phyloP scores from a whole-genome alignment of 2,329 filamentous ascomycete species.

The Microsporum canis region DNA sequence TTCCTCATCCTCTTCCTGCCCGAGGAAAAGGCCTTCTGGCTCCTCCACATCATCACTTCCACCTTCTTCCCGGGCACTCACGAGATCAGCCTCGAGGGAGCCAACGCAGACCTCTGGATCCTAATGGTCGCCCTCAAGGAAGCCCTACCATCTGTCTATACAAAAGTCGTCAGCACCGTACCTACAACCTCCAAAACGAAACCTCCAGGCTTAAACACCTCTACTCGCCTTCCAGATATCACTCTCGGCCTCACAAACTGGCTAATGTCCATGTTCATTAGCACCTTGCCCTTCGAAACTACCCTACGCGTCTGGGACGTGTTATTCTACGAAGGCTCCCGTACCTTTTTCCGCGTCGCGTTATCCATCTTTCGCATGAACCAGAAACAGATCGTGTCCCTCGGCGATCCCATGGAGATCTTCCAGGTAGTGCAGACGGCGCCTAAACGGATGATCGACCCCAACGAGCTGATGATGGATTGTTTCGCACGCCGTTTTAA shows the following conservation, averaged over 20 bases:
- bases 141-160: slow-evolving; percentile 70
- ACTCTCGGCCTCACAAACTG: slow-evolving; percentile 87
- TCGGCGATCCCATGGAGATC: slow-evolving; percentile 84
- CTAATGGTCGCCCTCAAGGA: slow-evolving; percentile 80
- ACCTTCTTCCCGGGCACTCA: slow-evolving; percentile 85
- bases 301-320: slow-evolving; percentile 90
- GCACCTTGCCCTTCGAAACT: slow-evolving; percentile 81
- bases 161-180: slow-evolving; percentile 68
- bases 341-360: slow-evolving; percentile 85
- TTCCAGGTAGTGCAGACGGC: slow-evolving; percentile 88
- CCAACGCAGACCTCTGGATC: slow-evolving; percentile 87
- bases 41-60: slow-evolving; percentile 83
- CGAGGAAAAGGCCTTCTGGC: slow-evolving; percentile 85
- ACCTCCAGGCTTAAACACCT: slow-evolving; percentile 32
- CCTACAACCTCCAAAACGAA: slow-evolving; percentile 27
- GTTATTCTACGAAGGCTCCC: slow-evolving; percentile 90
- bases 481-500: slow-evolving; percentile 72
- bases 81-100: slow-evolving; percentile 77
- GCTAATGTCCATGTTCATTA: slow-evolving; percentile 97
- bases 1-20: slow-evolving; percentile 80
- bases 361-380: slow-evolving; percentile 84
- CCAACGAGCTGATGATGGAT: slow-evolving; percentile 68
- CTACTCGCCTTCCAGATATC: slow-evolving; percentile 65
- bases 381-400: slow-evolving; percentile 65
- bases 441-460: slow-evolving; percentile 68